Percentiles rank a stretch among this genome's conserved stretches.
Conservation (phyloP, 2,329 filamentous ascomycete species). For the Epichloe hybrida region DNA sequence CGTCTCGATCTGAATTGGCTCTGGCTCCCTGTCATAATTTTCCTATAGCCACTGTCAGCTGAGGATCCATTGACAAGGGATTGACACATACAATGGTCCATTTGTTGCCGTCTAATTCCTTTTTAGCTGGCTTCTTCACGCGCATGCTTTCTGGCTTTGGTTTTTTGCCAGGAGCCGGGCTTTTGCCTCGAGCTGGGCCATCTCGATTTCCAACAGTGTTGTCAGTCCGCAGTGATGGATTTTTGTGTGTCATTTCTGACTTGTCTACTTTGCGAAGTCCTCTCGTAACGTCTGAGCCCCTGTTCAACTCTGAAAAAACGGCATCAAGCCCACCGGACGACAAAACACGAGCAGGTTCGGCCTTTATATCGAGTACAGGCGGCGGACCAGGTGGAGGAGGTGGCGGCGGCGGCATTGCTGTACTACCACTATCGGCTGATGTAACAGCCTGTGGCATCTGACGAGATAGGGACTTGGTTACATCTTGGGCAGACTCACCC, state of each 20-base stretch:
- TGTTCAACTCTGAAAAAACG: conserved; percentile 85
- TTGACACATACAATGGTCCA: conserved; percentile 61
- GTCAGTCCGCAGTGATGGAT: conserved; percentile 66
- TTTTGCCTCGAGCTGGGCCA: conserved; percentile 53
- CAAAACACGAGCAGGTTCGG: conserved; percentile 21
- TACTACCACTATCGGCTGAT: conserved; percentile 38
- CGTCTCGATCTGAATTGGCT: conserved; percentile 69
- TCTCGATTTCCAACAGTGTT: conserved; percentile 53
- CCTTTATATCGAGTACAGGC: conserved; percentile 48
- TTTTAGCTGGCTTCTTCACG: conserved; percentile 65
- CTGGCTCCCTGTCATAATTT: conserved; percentile 68
- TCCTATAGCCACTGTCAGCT: conserved; percentile 38
- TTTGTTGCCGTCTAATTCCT: conserved; percentile 77
- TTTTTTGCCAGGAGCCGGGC: conserved; percentile 80
- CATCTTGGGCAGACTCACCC: conserved; percentile 59
- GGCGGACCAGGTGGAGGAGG: conserved; percentile 61
- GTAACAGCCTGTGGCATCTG: conserved; percentile 24
- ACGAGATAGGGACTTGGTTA: conserved; percentile 40
- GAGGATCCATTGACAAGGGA: no score
- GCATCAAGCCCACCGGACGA: conserved; percentile 57
- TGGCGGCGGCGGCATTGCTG: conserved; percentile 43
- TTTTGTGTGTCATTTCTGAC: conserved; percentile 97
- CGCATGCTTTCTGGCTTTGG: conserved; percentile 79
- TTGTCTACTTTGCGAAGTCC: conserved; percentile 86
- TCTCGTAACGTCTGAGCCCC: conserved; percentile 75